Evolutionary conservation across 805 yeast species (phyloP).

Genomic region (Suhomyces xylopsoci): DNA sequence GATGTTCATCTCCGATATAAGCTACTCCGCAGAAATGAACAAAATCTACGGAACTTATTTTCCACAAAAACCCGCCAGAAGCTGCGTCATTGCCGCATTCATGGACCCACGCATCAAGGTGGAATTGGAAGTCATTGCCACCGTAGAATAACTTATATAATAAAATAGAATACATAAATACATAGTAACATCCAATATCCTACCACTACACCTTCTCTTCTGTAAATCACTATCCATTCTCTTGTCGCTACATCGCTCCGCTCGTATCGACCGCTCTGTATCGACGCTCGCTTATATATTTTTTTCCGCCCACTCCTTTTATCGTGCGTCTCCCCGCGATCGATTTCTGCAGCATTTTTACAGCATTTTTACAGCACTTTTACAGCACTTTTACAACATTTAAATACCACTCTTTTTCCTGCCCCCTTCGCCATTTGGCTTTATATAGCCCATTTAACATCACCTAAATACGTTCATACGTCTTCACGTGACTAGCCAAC

Average conservation of each 20-base stretch:
- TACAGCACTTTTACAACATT: neutral
- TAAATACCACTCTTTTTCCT: neutral
- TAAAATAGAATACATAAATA: too few species aligned
- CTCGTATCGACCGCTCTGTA: neutral
- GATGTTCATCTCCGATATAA: slow-evolving; percentile 44
- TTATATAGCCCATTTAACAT: neutral
- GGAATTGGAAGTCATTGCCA: slow-evolving; percentile 51
- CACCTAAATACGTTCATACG: neutral
- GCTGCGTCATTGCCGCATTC: slow-evolving; percentile 50
- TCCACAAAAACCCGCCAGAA: slow-evolving; percentile 51
- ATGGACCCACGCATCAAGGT: slow-evolving; percentile 49
- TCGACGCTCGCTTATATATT: neutral
- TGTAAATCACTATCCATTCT: neutral
- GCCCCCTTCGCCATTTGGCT: neutral
- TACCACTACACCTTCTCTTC: neutral
- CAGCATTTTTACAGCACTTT: neutral
- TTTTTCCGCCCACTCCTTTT: neutral
- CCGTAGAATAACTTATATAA: slow-evolving; percentile 13
- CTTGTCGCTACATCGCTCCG: neutral
- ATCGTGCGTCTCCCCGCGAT: neutral
- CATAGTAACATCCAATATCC: neutral
- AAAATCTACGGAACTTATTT: slow-evolving; percentile 45
- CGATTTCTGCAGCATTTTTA: neutral
- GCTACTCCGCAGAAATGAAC: slow-evolving; percentile 43
- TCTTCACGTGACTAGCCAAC: neutral